Evolutionary conservation across 768 basidiomycete species (phyloP).

Genomic region (Serendipita vermifera): DNA sequence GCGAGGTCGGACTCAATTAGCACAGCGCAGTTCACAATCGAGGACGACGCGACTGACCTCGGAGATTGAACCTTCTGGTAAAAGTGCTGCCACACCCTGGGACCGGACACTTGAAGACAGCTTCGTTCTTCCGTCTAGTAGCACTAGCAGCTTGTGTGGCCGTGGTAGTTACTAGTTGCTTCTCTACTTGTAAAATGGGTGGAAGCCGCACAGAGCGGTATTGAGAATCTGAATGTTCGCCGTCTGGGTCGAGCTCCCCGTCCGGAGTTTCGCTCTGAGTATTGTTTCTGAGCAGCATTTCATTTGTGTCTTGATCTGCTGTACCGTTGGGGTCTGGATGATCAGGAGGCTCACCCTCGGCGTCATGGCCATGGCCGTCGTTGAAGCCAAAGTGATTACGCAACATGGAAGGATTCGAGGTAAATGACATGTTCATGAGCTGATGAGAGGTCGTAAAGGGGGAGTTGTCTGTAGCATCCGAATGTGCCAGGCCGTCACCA

Average conservation of each 20-base stretch:
- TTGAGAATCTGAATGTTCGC: conserved; percentile 17
- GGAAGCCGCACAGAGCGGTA: conserved; percentile 40
- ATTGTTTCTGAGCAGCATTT: too few relatives aligned
- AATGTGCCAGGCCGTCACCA: too few relatives aligned
- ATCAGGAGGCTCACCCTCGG: too few relatives aligned
- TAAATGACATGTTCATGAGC: too few relatives aligned
- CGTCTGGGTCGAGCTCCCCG: conserved; percentile 8
- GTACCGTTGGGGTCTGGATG: too few relatives aligned
- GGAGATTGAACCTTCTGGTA: conserved; percentile 78
- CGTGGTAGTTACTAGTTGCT: conserved; percentile 87
- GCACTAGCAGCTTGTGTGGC: conserved; percentile 89
- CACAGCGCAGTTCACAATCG: background rate
- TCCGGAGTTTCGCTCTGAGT: too few relatives aligned
- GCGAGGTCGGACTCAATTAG: conserved; percentile 1
- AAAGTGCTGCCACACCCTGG: conserved; percentile 96
- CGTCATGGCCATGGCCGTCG: too few relatives aligned
- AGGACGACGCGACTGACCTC: conserved; percentile 44
- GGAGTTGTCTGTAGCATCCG: too few relatives aligned
- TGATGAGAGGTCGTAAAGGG: too few relatives aligned
- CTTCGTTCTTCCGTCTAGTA: conserved; percentile 78
- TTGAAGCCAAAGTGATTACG: too few relatives aligned
- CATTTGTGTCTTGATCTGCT: too few relatives aligned
- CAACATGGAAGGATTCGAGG: too few relatives aligned
- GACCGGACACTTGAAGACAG: conserved; percentile 85
- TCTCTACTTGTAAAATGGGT: conserved; percentile 81